Conservation (phyloP, 1,284 basidiomycete genomes). For the Trichosporon asahii region DNA sequence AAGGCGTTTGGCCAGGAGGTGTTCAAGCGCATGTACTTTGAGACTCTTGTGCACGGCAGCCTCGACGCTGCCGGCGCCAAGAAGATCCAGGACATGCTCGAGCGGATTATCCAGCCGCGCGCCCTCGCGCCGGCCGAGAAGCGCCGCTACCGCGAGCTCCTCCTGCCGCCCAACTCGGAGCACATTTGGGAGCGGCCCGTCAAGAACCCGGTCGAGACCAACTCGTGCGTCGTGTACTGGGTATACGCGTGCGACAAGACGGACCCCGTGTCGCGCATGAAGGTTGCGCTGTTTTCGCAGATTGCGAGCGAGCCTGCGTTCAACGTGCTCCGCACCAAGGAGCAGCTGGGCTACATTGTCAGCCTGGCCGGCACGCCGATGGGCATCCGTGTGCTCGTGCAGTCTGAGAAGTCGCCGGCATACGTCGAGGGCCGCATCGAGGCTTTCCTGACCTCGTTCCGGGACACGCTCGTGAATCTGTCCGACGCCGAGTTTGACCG, state of each 20-base stretch:
- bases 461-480: constrained; percentile 60
- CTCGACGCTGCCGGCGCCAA: constrained; percentile 76
- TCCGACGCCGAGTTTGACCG: constrained; percentile 62
- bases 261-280: constrained; percentile 56
- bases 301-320: constrained; percentile 89
- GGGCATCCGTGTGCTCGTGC: constrained; percentile 83
- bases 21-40: constrained; percentile 66
- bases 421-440: constrained; percentile 88
- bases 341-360: constrained; percentile 93
- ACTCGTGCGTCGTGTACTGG: constrained; percentile 78
- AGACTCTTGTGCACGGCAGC: constrained; percentile 82
- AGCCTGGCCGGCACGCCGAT: constrained; percentile 60
- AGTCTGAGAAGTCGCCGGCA: constrained; percentile 79
- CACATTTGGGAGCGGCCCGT: constrained; percentile 66
- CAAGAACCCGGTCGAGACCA: constrained; percentile 82
- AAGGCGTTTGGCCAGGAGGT: constrained; percentile 64
- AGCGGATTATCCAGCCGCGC: constrained; percentile 63
- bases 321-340: constrained; percentile 87
- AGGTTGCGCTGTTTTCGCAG: constrained; percentile 58
- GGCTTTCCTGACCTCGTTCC: constrained; percentile 73
- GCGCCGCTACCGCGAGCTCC: constrained; percentile 60
- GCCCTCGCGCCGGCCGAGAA: constrained; percentile 61
- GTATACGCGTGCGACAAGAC: constrained; percentile 59
- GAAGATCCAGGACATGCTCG: constrained; percentile 67
- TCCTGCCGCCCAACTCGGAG: constrained; percentile 68